These are phyloP conservation scores for Pleurotus sapidus DNA, from an alignment of 768 basidiomycete genomes.

Conservation along the genomic window DNA sequence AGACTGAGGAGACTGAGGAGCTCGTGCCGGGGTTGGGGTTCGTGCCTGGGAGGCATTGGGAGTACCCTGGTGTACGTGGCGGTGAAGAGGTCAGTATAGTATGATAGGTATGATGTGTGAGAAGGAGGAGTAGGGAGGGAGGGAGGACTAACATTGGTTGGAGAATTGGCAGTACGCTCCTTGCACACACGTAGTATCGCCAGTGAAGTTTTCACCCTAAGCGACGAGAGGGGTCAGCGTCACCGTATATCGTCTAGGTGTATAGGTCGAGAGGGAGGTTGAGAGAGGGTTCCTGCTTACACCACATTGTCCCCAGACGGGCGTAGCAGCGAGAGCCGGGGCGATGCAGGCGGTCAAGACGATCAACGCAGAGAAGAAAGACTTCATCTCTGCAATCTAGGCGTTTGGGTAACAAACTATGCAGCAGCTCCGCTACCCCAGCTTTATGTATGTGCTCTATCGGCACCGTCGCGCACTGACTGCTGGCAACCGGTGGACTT, in stretches of 20 bases:
- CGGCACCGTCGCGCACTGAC: too few species aligned
- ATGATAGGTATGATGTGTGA: too few species aligned
- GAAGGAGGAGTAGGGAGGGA: neutral
- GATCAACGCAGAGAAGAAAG: neutral
- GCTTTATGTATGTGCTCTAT: too few species aligned
- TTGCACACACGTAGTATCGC: neutral
- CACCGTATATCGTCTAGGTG: conserved; percentile 29
- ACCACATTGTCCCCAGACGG: conserved; percentile 24
- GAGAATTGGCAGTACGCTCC: neutral
- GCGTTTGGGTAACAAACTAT: too few species aligned
- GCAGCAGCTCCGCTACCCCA: too few species aligned
- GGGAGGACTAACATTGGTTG: neutral
- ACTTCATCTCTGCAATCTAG: neutral
- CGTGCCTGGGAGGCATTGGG: conserved; percentile 9
- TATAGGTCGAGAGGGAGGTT: too few species aligned
- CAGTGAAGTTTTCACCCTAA: neutral
- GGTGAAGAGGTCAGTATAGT: neutral
- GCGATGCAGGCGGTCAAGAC: neutral
- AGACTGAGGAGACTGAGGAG: too few species aligned
- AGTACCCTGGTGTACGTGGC: neutral
- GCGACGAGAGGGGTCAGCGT: conserved; percentile 11
- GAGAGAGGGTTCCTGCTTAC: too few species aligned
- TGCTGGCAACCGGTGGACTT: too few species aligned
- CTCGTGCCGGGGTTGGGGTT: neutral
- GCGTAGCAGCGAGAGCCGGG: conserved; percentile 20